Evolutionary conservation across 1,284 basidiomycete genomes (phyloP).

Genomic region (Prillingera fragicola): DNA sequence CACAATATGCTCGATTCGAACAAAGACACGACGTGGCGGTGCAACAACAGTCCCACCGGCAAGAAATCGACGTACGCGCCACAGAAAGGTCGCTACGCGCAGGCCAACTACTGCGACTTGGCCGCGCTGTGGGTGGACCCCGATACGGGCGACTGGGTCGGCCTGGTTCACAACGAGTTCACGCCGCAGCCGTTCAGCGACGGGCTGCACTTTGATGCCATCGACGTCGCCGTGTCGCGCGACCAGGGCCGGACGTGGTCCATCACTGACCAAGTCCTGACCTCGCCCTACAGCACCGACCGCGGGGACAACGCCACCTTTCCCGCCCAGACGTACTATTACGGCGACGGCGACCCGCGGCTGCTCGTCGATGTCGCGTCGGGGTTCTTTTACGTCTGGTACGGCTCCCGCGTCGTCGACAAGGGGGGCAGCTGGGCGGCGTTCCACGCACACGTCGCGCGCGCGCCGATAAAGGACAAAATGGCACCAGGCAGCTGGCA

Average conservation of each 20-base stretch:
- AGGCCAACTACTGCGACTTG: conserved; percentile 17
- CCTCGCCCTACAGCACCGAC: conserved; percentile 4
- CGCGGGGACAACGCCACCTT: conserved; percentile 7
- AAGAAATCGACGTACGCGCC: not conserved
- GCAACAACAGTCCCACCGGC: conserved; percentile 11
- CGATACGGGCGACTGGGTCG: conserved; percentile 13
- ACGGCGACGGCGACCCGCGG: conserved; percentile 15
- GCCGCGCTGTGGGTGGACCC: conserved; percentile 15
- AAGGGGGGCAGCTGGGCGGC: conserved; percentile 12
- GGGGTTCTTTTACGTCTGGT: conserved; percentile 15
- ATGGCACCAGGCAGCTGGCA: conserved; percentile 5
- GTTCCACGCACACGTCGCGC: conserved; percentile 11
- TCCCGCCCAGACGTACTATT: conserved; percentile 9
- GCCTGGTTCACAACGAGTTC: conserved; percentile 18
- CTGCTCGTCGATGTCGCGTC: conserved; percentile 1
- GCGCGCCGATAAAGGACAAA: conserved; percentile 8
- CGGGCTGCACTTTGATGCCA: conserved; percentile 14
- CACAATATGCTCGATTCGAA: conserved; percentile 12
- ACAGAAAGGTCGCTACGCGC: conserved; percentile 1
- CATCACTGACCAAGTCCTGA: conserved; percentile 11
- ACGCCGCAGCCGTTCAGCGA: conserved; percentile 10
- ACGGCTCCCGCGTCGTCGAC: conserved; percentile 11
- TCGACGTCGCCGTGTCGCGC: conserved; percentile 9
- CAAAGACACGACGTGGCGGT: conserved; percentile 13
- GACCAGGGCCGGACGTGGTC: conserved; percentile 13